phyloP scores from a whole-genome alignment of 2,329 filamentous ascomycete species.

The Zymoseptoria crescenta region DNA sequence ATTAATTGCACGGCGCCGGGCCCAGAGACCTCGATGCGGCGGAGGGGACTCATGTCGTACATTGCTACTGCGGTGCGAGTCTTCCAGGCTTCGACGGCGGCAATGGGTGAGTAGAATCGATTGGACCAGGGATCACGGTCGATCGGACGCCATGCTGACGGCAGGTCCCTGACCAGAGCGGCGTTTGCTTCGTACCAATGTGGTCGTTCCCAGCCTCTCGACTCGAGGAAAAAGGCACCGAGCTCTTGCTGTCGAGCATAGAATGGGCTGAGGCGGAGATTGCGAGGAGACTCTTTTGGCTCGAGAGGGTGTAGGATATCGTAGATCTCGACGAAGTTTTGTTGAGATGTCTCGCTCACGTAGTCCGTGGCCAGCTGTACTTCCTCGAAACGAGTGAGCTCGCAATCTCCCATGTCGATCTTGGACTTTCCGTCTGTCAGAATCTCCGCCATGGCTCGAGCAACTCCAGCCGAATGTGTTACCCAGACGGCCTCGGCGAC shows the following conservation, averaged over 20 bases:
- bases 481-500: constrained; percentile 62
- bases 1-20: constrained; percentile 50
- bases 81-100: constrained; percentile 56
- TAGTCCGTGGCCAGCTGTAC: constrained; percentile 51
- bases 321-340: constrained; percentile 58
- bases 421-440: constrained; percentile 49
- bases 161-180: constrained; percentile 44
- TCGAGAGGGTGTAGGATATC: constrained; percentile 56
- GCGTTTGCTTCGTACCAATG: constrained; percentile 55
- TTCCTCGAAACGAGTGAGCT: constrained; percentile 54
- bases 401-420: constrained; percentile 52
- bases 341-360: constrained; percentile 50
- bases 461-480: constrained; percentile 57
- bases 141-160: constrained; percentile 47
- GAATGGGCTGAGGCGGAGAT: constrained; percentile 54
- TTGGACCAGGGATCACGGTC: constrained; percentile 53
- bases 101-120: constrained; percentile 50
- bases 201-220: constrained; percentile 55
- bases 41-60: constrained; percentile 56
- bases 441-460: constrained; percentile 52
- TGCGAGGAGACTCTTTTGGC: constrained; percentile 49
- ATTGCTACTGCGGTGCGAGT: constrained; percentile 54
- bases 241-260: constrained; percentile 47
- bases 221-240: constrained; percentile 52
- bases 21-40: constrained; percentile 51